These are phyloP conservation scores for Pseudozyma flocculosa DNA, from an alignment of 1,284 basidiomycete species.

Conservation along the genomic window DNA sequence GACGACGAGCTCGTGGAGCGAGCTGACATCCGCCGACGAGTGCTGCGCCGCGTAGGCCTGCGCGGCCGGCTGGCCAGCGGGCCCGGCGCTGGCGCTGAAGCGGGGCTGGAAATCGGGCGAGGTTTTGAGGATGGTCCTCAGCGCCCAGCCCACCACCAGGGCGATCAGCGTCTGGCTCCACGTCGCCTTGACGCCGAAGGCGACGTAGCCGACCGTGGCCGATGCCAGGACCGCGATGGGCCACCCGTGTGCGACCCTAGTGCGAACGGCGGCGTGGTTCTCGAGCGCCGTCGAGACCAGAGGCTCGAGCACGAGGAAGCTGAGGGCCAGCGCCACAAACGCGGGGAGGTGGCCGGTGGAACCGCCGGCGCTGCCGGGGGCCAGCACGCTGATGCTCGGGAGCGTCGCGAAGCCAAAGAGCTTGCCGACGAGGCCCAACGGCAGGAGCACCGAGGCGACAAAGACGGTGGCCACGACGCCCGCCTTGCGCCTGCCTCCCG, in stretches of 20 bases:
- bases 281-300: slow-evolving; percentile 50
- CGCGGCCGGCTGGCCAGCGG: slow-evolving; percentile 1
- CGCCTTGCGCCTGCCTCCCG: slow-evolving; percentile 48
- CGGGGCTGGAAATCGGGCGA: slow-evolving; percentile 46
- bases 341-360: slow-evolving; percentile 39
- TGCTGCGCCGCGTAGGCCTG: slow-evolving; percentile 2
- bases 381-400: slow-evolving; percentile 22
- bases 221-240: slow-evolving; percentile 43
- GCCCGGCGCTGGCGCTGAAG: slow-evolving; percentile 10
- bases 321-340: slow-evolving; percentile 46
- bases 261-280: slow-evolving; percentile 40
- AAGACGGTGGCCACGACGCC: slow-evolving; percentile 46
- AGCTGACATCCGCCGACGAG: slow-evolving; percentile 23
- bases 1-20: slow-evolving; percentile 24
- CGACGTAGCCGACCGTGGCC: slow-evolving; percentile 46
- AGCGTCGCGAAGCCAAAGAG: slow-evolving; percentile 35
- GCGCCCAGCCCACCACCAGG: slow-evolving; percentile 38
- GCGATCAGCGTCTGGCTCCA: slow-evolving; percentile 32
- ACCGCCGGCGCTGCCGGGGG: slow-evolving; percentile 2
- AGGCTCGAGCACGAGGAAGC: slow-evolving; percentile 46
- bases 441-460: slow-evolving; percentile 36
- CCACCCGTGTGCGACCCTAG: slow-evolving; percentile 52
- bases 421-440: slow-evolving; percentile 24
- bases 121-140: slow-evolving; percentile 45
- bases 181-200: slow-evolving; percentile 33